Conservation (phyloP, 768 basidiomycete species). For the Mycena chlorophos region DNA sequence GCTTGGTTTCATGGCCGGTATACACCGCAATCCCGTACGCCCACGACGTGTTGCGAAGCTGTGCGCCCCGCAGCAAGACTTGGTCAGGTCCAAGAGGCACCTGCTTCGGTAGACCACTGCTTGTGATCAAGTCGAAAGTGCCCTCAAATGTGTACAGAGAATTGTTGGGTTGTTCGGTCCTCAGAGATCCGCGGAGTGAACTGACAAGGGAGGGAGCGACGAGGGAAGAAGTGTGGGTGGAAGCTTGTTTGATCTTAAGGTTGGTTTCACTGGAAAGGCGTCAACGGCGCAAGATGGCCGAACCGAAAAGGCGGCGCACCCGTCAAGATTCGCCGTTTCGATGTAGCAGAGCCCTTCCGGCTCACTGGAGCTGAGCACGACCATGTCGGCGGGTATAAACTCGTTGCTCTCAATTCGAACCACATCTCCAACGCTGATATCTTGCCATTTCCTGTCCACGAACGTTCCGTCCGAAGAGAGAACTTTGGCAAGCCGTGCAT, state of each 20-base stretch:
- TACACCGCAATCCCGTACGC: conserved; percentile 92
- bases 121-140: conserved; percentile 62
- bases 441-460: conserved; percentile 78
- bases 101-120: conserved; percentile 65
- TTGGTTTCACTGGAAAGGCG: conserved; percentile 78
- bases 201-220: conserved; percentile 76
- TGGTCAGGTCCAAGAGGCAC: conserved; percentile 95
- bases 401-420: conserved; percentile 89
- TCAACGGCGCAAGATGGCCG: background rate
- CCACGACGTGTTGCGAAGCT: conserved; percentile 96
- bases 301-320: conserved; percentile 52
- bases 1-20: conserved; percentile 96
- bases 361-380: conserved; percentile 86
- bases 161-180: conserved; percentile 97
- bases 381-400: conserved; percentile 93
- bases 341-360: conserved; percentile 98
- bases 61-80: conserved; percentile 89
- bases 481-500: conserved; percentile 78
- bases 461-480: conserved; percentile 67
- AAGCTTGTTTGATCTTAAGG: conserved; percentile 97
- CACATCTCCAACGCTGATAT: conserved; percentile 88
- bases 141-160: conserved; percentile 96
- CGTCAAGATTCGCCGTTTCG: conserved; percentile 96
- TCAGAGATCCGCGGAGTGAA: conserved; percentile 75
- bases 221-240: conserved; percentile 73